Evolutionary conservation across 2,329 filamentous ascomycete genomes (phyloP).

Genomic region (Stylonectria norvegica): DNA sequence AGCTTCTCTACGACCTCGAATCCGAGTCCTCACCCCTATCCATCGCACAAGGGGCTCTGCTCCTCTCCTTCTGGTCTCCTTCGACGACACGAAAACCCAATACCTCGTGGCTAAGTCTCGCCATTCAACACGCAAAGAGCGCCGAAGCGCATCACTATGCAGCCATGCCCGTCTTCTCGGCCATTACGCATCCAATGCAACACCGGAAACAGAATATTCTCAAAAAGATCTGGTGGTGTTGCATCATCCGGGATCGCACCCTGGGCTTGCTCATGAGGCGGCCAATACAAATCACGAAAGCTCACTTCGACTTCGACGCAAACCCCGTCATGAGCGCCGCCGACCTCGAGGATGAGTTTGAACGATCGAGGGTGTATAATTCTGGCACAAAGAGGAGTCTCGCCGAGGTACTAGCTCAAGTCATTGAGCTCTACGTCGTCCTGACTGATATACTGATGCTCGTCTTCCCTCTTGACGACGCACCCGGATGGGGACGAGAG

Average conservation of each 20-base stretch:
- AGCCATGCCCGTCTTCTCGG: slow-evolving; percentile 30
- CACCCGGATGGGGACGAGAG: slow-evolving; percentile 37
- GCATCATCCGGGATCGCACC: slow-evolving; percentile 50
- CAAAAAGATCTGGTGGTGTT: slow-evolving; percentile 55
- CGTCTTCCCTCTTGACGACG: slow-evolving; percentile 43
- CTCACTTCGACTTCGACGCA: slow-evolving; percentile 43
- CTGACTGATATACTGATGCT: slow-evolving; percentile 46
- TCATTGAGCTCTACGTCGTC: slow-evolving; percentile 44
- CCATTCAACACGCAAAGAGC: slow-evolving; percentile 48
- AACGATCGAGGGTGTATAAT: slow-evolving; percentile 43
- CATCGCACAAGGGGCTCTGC: slow-evolving; percentile 40
- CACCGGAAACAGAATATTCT: slow-evolving; percentile 38
- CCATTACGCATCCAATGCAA: slow-evolving; percentile 29
- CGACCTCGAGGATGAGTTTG: slow-evolving; percentile 46
- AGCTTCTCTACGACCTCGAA: slow-evolving; percentile 44
- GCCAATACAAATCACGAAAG: slow-evolving; percentile 46
- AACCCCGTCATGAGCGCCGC: slow-evolving; percentile 36
- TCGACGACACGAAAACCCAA: slow-evolving; percentile 38
- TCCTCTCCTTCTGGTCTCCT: slow-evolving; percentile 43
- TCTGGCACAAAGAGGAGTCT: slow-evolving; percentile 43
- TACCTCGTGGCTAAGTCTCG: slow-evolving; percentile 47
- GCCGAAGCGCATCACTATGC: slow-evolving; percentile 43
- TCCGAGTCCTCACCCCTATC: slow-evolving; percentile 40
- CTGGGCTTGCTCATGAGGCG: slow-evolving; percentile 48
- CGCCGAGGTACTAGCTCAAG: slow-evolving; percentile 42